Base-by-base conservation (phyloP, 306 rosid species). In the Ziziphus jujuba region DNA sequence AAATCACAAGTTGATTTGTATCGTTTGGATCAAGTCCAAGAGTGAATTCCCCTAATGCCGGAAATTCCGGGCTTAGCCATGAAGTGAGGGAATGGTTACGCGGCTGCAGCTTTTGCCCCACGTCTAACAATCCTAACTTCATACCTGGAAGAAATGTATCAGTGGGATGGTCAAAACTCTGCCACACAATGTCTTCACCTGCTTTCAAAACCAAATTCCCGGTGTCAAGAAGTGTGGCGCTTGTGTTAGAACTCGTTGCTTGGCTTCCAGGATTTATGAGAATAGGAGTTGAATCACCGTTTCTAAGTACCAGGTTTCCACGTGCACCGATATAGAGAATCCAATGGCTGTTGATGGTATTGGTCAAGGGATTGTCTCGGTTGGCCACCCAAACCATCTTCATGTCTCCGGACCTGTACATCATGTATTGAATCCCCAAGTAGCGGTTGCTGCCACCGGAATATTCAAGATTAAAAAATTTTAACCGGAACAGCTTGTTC, bases 311-410 rank as follows among this genome's bases (percentile, higher is more conserved):
- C 13, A 47, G 50, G 35, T 63, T 2, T 15, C 55, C 40, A 5
- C 22, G 21, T 0, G 9, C 5, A 21, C 19, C 14, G 54, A 44
- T 43, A 28, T 15, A 21, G 10, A 38, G 55, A 23, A 43, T 22
- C 13, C 53, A 20, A 16, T n/a, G n/a, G n/a, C n/a, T n/a, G n/a
- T n/a, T n/a, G n/a, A 36, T 22, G 35, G 54, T 47, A 49, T 65
- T 28, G 4, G 5, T 0, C 40, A 48, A 25, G 8, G 58, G 43
- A 48, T 43, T 62, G 14, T 62, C 54, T 23, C 17, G 5, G 55
- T 63, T 48, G 43, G 57, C 69, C 24, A 63, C 69, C 69, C 69
- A 63, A 63, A 48, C 57, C 15, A 48, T 15, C 57, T 64, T 62
- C 54, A 44, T 3, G 3, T 48, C 69, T 34, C 38, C 38, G 7